Base-by-base conservation (phyloP, 2,329 filamentous ascomycete species). In the Botrytis fabae region DNA sequence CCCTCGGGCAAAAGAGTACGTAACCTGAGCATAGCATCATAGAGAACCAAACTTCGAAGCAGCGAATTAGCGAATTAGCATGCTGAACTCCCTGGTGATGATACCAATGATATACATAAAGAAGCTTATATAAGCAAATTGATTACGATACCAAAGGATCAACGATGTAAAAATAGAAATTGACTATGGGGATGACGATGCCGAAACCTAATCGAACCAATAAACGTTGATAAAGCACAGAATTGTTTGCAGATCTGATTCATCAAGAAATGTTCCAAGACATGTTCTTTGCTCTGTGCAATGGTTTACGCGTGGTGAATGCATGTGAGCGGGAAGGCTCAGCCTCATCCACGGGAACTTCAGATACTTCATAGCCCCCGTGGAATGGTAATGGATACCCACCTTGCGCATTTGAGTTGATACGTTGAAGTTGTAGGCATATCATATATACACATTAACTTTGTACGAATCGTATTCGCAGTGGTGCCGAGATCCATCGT, bases 261-360 rank as follows among this genome's bases (percentile, higher is more conserved):
- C 59, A 61, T 40, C 32, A 28, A 54, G 51, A n/a, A 54, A 54
- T 16, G 25, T 61, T 61, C 59, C 35, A 61, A 61, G 32, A 62
- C 60, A 54, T 54, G n/a, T 57, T 57, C 51, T 57, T 57, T 28
- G 16, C 51, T 57, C 51, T 18, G 7, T 57, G 28, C 51, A 28
- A 40, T 42, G 22, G 25, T 42, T 63, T 63, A 69, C 51, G 46
- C 48, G 65, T 69, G 40, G 35, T 69, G 35, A 40, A 57, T 69
- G 65, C 48, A 69, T 69, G 65, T 40, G 65, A 20, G 35, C 46
- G 65, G 65, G 25, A 69, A 42, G n/a, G 20, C 66, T 69, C 66
- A 69, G 66, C 66, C 66, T 69, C 66, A 69, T 60, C 35, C 46
- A 64, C 40, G 40, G 40, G 61, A 44, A 46, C 61, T 63, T 63